Evolutionary conservation across 1,284 basidiomycete species (phyloP), one percentile per base, ranked within the genome.

Genomic region (Pseudozyma tsukubaensis): DNA sequence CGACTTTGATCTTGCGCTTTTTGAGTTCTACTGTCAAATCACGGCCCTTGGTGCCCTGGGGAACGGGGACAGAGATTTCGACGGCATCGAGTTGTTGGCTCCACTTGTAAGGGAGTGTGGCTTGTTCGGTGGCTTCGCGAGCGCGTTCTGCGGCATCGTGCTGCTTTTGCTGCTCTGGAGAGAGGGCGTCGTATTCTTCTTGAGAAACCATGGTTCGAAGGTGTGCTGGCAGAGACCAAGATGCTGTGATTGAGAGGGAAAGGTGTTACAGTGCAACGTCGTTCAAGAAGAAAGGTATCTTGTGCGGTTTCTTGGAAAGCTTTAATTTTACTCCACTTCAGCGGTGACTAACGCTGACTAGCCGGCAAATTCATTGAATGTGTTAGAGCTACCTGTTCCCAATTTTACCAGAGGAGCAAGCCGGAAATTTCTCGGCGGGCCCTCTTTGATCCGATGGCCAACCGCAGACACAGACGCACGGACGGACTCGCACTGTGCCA

Each of bases 71-170:
- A 7, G 88, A 87, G 60, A 99, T 86, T 59, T 95, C 92, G 36
- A 98, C 89, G 58, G 96, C 93, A 24, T 90, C 90, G 7, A 99
- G 88, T 77, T 94, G 91, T 84, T 99, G 97, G 49, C 87, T 90
- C 97, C 97, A 99, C 53, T 86, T 88, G 86, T 97, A 99, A 1
- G 97, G 97, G 62, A 99, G 87, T 14, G 90, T 89, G 66, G 90
- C 92, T 86, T 98, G 95, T 85, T 97, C 94, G 47, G 85, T 87
- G 62, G 86, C 85, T 86, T 97, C 94, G 29, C 89, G 88, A 53
- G 88, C 88, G 60, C 89, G 88, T 72, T 92, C 89, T 12, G 87
- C 88, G 57, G 87, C 89, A 79, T 97, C 94, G 70, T 89, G 88
- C 24, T 85, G 87, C 71, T 92, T 90, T 54, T 91, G 88, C 85